Evolutionary conservation across 805 yeast genomes (phyloP), one percentile per base, ranked within the genome.

Genomic region (Starmerella stellata): DNA sequence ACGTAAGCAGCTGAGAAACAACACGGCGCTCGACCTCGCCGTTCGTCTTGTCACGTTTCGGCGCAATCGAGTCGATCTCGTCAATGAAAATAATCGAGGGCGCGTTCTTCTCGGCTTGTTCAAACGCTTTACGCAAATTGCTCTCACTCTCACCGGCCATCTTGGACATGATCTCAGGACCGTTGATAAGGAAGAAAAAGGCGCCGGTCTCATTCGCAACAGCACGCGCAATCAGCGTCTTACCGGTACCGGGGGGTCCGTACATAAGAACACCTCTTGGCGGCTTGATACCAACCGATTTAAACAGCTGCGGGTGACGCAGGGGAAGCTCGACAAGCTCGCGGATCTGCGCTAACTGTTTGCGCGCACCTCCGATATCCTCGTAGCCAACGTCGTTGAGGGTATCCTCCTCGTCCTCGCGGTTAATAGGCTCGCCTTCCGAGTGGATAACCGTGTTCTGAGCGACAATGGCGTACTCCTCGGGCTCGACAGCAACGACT

Each of bases 201-300:
- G 98, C 98, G 56, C 98, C 98, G 19, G 98, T 90, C 63, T 90
- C 98, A 54, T 90, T 90, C 35, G 98, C 98, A 38, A 90, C 98
- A n/a, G 98, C 98, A 60, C 98, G 76, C 2, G 98, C 98, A 94
- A 90, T 83, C 51, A 90, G 69, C 24, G 98, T 90, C 64, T 90
- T 90, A 79, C 98, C 98, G 14, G 98, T 90, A 73, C 98, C 98
- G 25, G 98, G 98, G 36, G 98, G 98, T 56, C 98, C 98, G 60
- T 79, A 90, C 63, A 58, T 58, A 56, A 90, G 71, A 44, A 90
- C 83, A 67, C 98, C 98, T 61, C 82, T 80, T 48, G 98, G 98
- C 32, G 98, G 98, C 61, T 90, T 90, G 59, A 90, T 90, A 72
- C 98, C 98, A 55, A 90, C 87, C 29, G 92, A 75, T 66, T 90